Evolutionary conservation across 2,329 filamentous ascomycete species (phyloP), one percentile per base, ranked within the genome.

Genomic region (Orbilia quercus): DNA sequence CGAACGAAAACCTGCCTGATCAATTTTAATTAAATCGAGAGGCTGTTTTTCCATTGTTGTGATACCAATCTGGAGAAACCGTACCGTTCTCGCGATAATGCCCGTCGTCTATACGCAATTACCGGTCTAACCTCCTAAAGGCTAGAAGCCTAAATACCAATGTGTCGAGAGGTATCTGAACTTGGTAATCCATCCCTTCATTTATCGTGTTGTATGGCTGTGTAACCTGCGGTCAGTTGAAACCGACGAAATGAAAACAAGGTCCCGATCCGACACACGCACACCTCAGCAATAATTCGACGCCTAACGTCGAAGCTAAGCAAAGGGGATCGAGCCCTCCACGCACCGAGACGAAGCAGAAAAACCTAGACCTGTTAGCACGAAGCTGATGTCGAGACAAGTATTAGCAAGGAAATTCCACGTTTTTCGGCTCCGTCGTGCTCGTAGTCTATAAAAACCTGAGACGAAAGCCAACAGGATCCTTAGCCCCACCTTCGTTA

Each of bases 391-490:
- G 20, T 45, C 25, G 14, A 45, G n/a, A n/a, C n/a, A 58, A 45
- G 7, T 28, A 12, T 28, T 45, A 60, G 48, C 55, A 54, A 25
- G 55, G 47, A 47, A 40, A 25, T 45, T 38, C 54, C 54, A 60
- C 64, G 64, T 60, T 54, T 50, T 40, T 60, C 64, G 55, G 48
- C 64, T 69, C 64, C 54, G 45, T 60, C 48, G 28, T 42, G 31
- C 59, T 31, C 60, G 28, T 31, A 31, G 5, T 31, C 28, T 31
- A 9, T 31, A 31, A 31, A 31, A 31, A 70, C 48, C 28, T 70
- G 65, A 60, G 57, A 70, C 57, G 47, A 42, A 38, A 40, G 42
- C 28, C 36, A 36, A 54, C 51, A 22, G 50, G 48, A 36, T 51
- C 42, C n/a, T 44, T 42, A 9, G 28, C 44, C 28, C 14, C 25